Base-by-base conservation (phyloP, 805 yeast genomes). In the Yarrowia divulgata region DNA sequence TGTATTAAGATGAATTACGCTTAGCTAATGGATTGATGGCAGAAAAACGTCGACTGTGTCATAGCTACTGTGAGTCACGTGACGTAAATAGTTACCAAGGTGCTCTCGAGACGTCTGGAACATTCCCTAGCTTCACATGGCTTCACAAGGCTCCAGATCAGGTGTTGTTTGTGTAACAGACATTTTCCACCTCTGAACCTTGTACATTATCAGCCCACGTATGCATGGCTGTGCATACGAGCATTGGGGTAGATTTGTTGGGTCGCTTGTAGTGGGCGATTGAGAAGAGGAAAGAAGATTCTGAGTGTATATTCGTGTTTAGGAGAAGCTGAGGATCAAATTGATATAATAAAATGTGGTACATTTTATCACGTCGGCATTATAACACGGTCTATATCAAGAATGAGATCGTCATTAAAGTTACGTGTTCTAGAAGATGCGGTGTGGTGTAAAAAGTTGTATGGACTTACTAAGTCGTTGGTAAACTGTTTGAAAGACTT, bases 141-240 rank as follows among this genome's bases (percentile, higher is more conserved):
- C 32, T 8, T 54, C 13, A 13, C 43, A 43, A 54, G 45, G 35
- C 60, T 52, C 29, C 57, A 14, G 13, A 52, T 52, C 58, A 52
- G 19, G 43, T 37, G 58, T 37, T 37, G n/a, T n/a, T n/a, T n/a
- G n/a, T 52, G 42, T 35, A 23, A 23, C 29, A 23, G n/a, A n/a
- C 29, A 23, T 35, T 9, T 18, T 19, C 43, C 6, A 39, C 1
- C 60, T 35, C 45, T 13, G 45, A 52, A 19, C 60, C 42, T 54
- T 18, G 60, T 54, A 39, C 60, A 54, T 54, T 54, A 54, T 54
- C 60, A 54, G 60, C 60, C 60, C 60, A 54, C 60, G 39, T 54
- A 39, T 39, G 60, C 60, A 54, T 54, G 45, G 60, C 60, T 19
- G 45, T 54, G 60, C 60, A 54, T 54, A 54, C 60, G 60, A 54